Conservation (phyloP, 163 green algal genomes). For the Chlamydomonas reinhardtii region DNA sequence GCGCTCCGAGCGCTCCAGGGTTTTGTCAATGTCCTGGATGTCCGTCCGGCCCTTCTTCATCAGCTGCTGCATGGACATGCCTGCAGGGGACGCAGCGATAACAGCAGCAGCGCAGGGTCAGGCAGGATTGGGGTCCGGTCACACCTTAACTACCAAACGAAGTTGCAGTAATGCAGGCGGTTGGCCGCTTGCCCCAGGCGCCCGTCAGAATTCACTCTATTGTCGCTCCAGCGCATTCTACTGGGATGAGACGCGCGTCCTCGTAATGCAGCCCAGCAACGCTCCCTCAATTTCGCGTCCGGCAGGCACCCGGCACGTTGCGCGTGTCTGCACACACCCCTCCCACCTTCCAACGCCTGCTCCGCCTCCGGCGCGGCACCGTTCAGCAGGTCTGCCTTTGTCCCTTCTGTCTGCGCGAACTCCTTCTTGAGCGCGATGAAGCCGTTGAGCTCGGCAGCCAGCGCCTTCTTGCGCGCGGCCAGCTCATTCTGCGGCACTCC, state of each 20-base stretch:
- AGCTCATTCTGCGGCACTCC: conserved; percentile 79
- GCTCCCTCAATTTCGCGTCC: too few relatives aligned
- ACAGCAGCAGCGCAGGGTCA: too few relatives aligned
- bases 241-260: too few relatives aligned
- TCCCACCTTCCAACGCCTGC: conserved; percentile 48
- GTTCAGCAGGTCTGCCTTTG: conserved; percentile 55
- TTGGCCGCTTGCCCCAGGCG: too few relatives aligned
- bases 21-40: conserved; percentile 83
- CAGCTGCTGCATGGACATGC: conserved; percentile 85
- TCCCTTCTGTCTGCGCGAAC: conserved; percentile 33
- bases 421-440: conserved; percentile 88
- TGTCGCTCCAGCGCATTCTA: too few relatives aligned
- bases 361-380: conserved; percentile 49
- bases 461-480: conserved; percentile 61
- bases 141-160: too few relatives aligned
- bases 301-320: too few relatives aligned
- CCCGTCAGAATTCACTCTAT: too few relatives aligned
- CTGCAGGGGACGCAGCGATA: too few relatives aligned
- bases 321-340: neutral
- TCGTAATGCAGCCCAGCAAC: too few relatives aligned
- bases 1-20: conserved; percentile 75
- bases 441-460: conserved; percentile 85
- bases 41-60: conserved; percentile 82
- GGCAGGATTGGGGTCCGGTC: too few relatives aligned
- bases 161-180: too few relatives aligned